Evolutionary conservation across 1,284 basidiomycete genomes (phyloP), one percentile per base, ranked within the genome.

Genomic region (Pisolithus thermaeus): DNA sequence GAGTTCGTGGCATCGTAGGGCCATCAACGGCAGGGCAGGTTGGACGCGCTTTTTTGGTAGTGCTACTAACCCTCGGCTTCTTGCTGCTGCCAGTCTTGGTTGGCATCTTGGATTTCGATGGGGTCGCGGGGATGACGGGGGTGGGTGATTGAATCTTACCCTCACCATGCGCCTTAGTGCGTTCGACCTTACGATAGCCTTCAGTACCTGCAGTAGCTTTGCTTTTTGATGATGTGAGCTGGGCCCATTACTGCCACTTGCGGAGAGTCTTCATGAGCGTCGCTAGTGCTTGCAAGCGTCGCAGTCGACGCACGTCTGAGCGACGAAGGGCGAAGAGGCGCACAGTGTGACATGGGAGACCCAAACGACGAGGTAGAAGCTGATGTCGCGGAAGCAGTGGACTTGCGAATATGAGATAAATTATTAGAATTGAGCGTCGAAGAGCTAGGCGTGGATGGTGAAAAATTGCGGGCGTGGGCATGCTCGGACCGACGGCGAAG

Each of bases 371-470:
- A 69, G 25, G 66, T 57, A 11, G 66, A 68, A 16, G 56, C 18
- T 14, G 67, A 65, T 0, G 58, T 45, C 12, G 47, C 40, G 11
- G 64, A 66, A 40, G 66, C 49, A 14, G 63, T 68, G 8, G 64
- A 69, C 46, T 69, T 68, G 3, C 67, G 63, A 30, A 55, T 45
- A 3, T 39, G 52, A 2, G 61, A 52, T 46, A 53, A 36, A 8
- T 50, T 48, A 44, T 55, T 63, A n/a, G 60, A 63, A 57, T 78
- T 79, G 47, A 87, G 72, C 0, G 86, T 85, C 0, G 81, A 78
- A 4, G 82, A 84, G 60, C 81, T 84, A 0, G 84, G 79, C 0
- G 82, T 83, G 4, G 83, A 83, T 3, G 79, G 77, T 44, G 71
- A 77, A 52, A 75, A 56, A 70, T 68, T n/a, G 73, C 72, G 40